These are phyloP conservation scores for Flaveria bidentis DNA, from an alignment of 129 eudicot species.

Conservation along the genomic window DNA sequence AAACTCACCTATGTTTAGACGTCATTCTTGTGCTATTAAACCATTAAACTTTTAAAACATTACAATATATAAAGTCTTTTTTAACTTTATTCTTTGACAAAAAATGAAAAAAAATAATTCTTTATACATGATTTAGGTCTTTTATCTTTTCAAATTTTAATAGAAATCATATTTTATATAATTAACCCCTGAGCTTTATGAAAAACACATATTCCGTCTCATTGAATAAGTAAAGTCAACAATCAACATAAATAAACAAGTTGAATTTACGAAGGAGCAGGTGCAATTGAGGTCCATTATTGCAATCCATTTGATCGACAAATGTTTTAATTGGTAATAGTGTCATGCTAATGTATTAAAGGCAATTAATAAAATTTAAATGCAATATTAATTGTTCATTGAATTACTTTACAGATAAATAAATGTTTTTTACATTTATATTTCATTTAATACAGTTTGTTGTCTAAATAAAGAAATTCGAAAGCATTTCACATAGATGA, in stretches of 20 bases:
- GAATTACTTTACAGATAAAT: not conserved
- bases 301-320: not conserved
- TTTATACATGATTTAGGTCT: not conserved
- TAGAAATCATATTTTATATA: not conserved
- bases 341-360: not conserved
- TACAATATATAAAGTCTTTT: not conserved
- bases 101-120: not conserved
- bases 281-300: not conserved
- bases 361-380: not conserved
- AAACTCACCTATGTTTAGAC: not conserved
- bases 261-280: conserved; percentile 11
- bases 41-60: not conserved
- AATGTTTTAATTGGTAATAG: conserved; percentile 13
- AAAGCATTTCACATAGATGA: not conserved
- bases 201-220: not conserved
- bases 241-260: not conserved
- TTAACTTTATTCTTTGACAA: too few species aligned
- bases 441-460: not conserved
- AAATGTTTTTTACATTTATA: not conserved
- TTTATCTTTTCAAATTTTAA: not conserved
- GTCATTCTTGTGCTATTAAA: not conserved
- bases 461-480: not conserved
- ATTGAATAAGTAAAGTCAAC: not conserved
- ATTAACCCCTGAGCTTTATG: not conserved
- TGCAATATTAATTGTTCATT: conserved; percentile 5